Conservation (phyloP, 2,329 filamentous ascomycete genomes). For the Pseudogymnoascus verrucosus region DNA sequence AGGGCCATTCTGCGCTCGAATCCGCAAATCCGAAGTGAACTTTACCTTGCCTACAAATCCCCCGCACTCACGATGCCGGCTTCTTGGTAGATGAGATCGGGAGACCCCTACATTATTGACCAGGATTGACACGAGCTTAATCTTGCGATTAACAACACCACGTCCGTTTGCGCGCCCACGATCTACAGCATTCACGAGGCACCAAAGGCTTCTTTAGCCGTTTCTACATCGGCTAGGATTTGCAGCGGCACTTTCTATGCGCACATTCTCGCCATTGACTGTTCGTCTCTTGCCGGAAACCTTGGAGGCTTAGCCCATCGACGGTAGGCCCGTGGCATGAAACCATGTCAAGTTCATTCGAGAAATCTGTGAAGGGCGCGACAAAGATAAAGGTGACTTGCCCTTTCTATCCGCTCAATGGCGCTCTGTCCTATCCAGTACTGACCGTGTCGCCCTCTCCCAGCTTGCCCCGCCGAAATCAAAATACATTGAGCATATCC, state of each 20-base stretch:
- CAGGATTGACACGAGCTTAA: slow-evolving; percentile 8
- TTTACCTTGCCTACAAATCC: not conserved
- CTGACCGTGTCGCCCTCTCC: slow-evolving; percentile 7
- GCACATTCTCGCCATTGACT: slow-evolving; percentile 3
- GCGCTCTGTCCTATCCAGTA: not conserved
- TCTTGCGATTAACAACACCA: slow-evolving; percentile 7
- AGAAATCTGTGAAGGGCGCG: slow-evolving; percentile 98
- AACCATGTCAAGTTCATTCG: slow-evolving; percentile 77
- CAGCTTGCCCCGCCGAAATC: slow-evolving; percentile 94
- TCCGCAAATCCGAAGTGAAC: not conserved
- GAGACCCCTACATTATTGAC: slow-evolving; percentile 4
- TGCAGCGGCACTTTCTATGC: not conserved
- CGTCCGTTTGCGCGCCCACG: not conserved
- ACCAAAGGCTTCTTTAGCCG: not conserved
- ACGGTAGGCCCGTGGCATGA: slow-evolving; percentile 9
- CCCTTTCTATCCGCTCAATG: not conserved
- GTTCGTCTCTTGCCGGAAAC: not conserved
- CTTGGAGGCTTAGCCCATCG: slow-evolving; percentile 5
- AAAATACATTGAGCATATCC: slow-evolving; percentile 98
- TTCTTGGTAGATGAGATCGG: not conserved
- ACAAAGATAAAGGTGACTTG: slow-evolving; percentile 84
- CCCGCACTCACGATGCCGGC: not conserved
- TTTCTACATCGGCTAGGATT: not conserved
- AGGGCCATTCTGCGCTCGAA: not conserved
- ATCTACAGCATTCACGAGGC: not conserved